A percentile compares a stretch with the other conserved stretches of the same genome.
Conservation (phyloP, 306 rosid species). For the Trifolium dubium region DNA sequence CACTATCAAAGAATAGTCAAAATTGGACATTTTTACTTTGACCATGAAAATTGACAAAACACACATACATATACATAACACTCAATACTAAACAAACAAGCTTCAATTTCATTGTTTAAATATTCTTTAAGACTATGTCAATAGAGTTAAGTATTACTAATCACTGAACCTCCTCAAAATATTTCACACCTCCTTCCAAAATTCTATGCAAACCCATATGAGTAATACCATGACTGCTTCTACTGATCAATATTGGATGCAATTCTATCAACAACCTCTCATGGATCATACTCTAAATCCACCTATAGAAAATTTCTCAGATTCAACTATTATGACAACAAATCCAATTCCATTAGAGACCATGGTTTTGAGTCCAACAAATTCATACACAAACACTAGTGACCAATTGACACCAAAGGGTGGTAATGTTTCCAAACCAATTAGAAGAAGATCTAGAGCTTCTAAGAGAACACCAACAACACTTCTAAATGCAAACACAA, state of each 20-base stretch:
- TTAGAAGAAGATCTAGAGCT: conserved; percentile 65
- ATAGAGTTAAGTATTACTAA: neutral
- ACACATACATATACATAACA: neutral
- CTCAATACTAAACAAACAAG: conserved; percentile 12
- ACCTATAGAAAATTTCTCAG: conserved; percentile 15
- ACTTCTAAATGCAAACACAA: conserved; percentile 69
- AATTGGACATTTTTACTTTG: conserved; percentile 53
- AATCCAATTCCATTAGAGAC: conserved; percentile 31
- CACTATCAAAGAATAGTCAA: conserved; percentile 52
- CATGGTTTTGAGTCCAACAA: conserved; percentile 30
- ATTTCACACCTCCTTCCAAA: conserved; percentile 20
- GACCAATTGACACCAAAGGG: conserved; percentile 47
- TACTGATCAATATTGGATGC: conserved; percentile 50
- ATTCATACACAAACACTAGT: conserved; percentile 16
- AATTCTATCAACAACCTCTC: conserved; percentile 55
- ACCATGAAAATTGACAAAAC: conserved; percentile 43
- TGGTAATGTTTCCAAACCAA: conserved; percentile 50
- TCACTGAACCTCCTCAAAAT: conserved; percentile 4
- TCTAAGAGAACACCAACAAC: conserved; percentile 74
- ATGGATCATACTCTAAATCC: conserved; percentile 27
- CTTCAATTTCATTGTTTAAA: conserved; percentile 31
- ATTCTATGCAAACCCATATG: conserved; percentile 8
- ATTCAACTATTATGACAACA: conserved; percentile 35
- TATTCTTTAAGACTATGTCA: conserved; percentile 11
- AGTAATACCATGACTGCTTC: conserved; percentile 40